A percentile compares a stretch with the other conserved stretches of the same genome.
phyloP scores from a whole-genome alignment of 495 filamentous ascomycete species.

The Trichoderma parareesei region DNA sequence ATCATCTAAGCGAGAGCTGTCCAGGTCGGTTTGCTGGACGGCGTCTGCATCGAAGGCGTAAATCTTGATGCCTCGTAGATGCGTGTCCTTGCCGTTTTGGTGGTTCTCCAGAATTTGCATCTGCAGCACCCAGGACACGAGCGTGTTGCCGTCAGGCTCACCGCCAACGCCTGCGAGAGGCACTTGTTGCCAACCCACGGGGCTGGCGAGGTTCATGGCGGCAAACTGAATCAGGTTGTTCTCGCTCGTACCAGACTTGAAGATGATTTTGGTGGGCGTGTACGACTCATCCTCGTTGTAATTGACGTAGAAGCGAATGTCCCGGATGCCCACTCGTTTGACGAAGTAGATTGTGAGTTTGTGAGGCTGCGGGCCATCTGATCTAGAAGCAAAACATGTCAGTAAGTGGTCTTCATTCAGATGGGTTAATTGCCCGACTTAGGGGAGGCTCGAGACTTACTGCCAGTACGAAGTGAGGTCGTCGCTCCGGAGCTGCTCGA shows the following conservation, averaged over 20 bases:
- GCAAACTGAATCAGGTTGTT: constrained; percentile 82
- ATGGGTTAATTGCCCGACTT: no score
- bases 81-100: constrained; percentile 98
- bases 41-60: constrained; percentile 62
- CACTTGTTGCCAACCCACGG: constrained; percentile 85
- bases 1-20: constrained; percentile 23
- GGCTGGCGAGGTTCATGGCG: constrained; percentile 67
- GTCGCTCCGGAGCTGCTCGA: constrained; percentile 73
- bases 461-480: constrained; percentile 86
- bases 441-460: constrained; percentile 27
- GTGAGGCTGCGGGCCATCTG: constrained; percentile 92
- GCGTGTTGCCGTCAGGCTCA: constrained; percentile 55
- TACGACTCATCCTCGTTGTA: constrained; percentile 90
- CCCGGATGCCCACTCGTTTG: constrained; percentile 77
- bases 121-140: constrained; percentile 80
- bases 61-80: constrained; percentile 87
- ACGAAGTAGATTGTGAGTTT: constrained; percentile 92
- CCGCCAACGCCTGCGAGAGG: constrained; percentile 61
- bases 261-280: constrained; percentile 86
- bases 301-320: constrained; percentile 80
- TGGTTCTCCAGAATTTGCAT: constrained; percentile 89
- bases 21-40: constrained; percentile 9
- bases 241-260: constrained; percentile 76
- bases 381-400: constrained; percentile 35
- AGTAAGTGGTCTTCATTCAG: constrained; percentile 1